Evolutionary conservation across 2,329 filamentous ascomycete species (phyloP), one percentile per base, ranked within the genome.

Genomic region (Paraphaeosphaeria sporulosa): DNA sequence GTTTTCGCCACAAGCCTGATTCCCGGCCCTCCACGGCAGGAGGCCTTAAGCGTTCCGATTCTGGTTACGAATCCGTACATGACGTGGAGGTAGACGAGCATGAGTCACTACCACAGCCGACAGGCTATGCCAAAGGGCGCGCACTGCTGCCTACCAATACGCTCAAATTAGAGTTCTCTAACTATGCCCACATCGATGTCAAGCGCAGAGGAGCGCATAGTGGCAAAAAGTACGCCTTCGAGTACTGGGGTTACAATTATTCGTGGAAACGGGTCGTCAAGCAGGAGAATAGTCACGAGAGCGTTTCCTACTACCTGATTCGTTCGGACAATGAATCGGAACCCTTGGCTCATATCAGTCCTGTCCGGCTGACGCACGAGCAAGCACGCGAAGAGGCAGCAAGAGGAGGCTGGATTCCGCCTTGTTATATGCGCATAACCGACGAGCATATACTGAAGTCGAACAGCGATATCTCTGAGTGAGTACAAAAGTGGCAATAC

Each of bases 151-250:
- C 91, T 19, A 91, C 89, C 59, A 93, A 96, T 76, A 90, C 86
- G 38, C 91, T 94, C 76, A 92, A 93, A 79, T 86, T 99, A 36
- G 94, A 98, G 76, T 99, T 97, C 76, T 96, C 93, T 66, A 99
- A 98, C 81, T 99, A 99, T 76, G 94, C 94, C 2, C 93, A 95
- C 69, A 88, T 98, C 43, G 91, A 97, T 65, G 81, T 99, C 53
- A 88, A 86, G 67, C 87, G 92, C 44, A 84, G 87, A 25, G 90
- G 90, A 7, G 81, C 85, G 53, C 89, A 87, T 67, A 82, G 84
- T 47, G 84, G 84, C 64, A 94, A 93, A 79, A 86, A 88, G 63
- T 98, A 97, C 76, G 91, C 93, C 57, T 97, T 96, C 71, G 90
- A 94, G 73, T 97, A 96, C 84, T 98, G 95, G 95, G 93, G 92